Evolutionary conservation across 2,329 filamentous ascomycete species (phyloP).

Genomic region (Paraphoma sp.): DNA sequence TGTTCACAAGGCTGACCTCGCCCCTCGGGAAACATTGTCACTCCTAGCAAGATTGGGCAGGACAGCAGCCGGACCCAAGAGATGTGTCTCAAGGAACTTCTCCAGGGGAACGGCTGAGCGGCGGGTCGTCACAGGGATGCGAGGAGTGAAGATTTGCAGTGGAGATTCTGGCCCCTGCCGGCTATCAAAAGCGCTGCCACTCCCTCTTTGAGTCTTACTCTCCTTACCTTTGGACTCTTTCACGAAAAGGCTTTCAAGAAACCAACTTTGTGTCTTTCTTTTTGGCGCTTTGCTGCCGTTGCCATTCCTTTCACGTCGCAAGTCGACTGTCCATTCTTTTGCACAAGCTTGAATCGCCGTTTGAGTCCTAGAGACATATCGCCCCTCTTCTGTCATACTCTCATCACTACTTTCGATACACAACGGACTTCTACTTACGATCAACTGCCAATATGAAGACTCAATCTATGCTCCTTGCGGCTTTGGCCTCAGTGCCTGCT

Average conservation of each 20-base stretch:
- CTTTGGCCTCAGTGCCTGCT: conserved; percentile 41
- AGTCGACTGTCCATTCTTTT: conserved; percentile 47
- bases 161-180: conserved; percentile 14
- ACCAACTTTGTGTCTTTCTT: conserved; percentile 43
- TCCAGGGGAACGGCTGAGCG: conserved; percentile 26
- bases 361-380: conserved; percentile 41
- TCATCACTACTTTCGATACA: conserved; percentile 8
- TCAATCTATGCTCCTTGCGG: conserved; percentile 38
- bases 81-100: conserved; percentile 35
- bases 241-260: conserved; percentile 11
- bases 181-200: conserved; percentile 31
- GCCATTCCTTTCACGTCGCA: conserved; percentile 46
- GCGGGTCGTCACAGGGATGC: conserved; percentile 20
- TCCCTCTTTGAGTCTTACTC: conserved; percentile 15
- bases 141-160: conserved; percentile 13
- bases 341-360: conserved; percentile 9
- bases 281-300: conserved; percentile 33
- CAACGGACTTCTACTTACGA: conserved; percentile 1
- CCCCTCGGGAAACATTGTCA: conserved; percentile 24
- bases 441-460: conserved; percentile 39
- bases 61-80: conserved; percentile 15
- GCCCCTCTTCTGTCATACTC: conserved; percentile 35
- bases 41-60: conserved; percentile 21
- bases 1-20: conserved; percentile 26
- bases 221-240: conserved; percentile 31